phyloP scores from a whole-genome alignment of 73 alveolate species.

The Paramecium sexaurelia region DNA sequence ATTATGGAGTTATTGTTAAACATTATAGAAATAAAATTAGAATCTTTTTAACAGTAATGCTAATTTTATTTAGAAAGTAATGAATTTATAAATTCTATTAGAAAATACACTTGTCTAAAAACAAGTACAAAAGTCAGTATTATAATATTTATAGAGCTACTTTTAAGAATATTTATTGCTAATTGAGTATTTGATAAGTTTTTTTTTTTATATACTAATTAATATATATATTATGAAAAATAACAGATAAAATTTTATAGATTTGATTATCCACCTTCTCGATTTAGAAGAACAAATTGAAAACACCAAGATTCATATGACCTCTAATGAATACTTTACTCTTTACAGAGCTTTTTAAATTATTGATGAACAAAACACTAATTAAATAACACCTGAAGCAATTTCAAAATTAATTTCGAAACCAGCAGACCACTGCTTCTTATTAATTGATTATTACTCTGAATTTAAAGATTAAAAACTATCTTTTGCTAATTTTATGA shows the following conservation, averaged over 20 bases:
- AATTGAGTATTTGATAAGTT: neutral
- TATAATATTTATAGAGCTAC: neutral
- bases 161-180: neutral
- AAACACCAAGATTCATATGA: neutral
- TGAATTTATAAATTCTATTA: neutral
- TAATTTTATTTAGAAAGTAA: constrained; percentile 31
- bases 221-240: neutral
- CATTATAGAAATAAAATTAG: neutral
- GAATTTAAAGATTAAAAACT: neutral
- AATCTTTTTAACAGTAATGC: neutral
- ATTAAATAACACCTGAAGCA: neutral
- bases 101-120: constrained; percentile 17
- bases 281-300: constrained; percentile 21
- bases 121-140: neutral
- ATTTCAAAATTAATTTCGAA: neutral
- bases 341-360: constrained; percentile 32
- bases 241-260: constrained; percentile 45
- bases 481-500: constrained; percentile 28
- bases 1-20: constrained; percentile 42
- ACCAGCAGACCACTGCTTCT: neutral
- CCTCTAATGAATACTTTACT: constrained; percentile 35
- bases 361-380: neutral
- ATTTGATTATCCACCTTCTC: neutral
- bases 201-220: constrained; percentile 10
- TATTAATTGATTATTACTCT: constrained; percentile 12